Conservation (phyloP, 73 alveolate species). For the Paramecium pentaurelia region DNA sequence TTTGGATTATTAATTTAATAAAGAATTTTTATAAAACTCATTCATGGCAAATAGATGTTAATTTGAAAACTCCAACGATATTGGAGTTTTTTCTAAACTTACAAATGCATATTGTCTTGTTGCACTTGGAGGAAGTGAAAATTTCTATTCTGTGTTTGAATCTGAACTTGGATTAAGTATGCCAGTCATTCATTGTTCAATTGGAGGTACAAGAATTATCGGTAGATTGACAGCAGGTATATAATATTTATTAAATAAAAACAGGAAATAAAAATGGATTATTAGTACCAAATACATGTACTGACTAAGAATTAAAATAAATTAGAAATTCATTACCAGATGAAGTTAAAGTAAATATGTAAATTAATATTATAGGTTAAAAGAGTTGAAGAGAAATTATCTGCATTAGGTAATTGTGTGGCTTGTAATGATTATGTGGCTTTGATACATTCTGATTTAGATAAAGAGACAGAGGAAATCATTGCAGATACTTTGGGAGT, state of each 20-base stretch:
- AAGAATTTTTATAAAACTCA: slow-evolving; percentile 24
- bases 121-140: slow-evolving; percentile 95
- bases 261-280: slow-evolving; percentile 95
- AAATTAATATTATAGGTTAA: slow-evolving; percentile 58
- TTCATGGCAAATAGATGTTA: slow-evolving; percentile 89
- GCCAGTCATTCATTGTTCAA: slow-evolving; percentile 96
- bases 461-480: slow-evolving; percentile 98
- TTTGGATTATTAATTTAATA: not conserved
- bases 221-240: slow-evolving; percentile 86
- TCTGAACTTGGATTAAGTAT: slow-evolving; percentile 94
- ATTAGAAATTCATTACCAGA: slow-evolving; percentile 95
- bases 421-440: slow-evolving; percentile 99
- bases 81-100: slow-evolving; percentile 95
- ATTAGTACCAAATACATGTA: slow-evolving; percentile 96
- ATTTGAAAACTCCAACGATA: slow-evolving; percentile 94
- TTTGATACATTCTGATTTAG: slow-evolving; percentile 97
- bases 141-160: slow-evolving; percentile 88
- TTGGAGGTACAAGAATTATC: slow-evolving; percentile 95
- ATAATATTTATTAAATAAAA: not conserved
- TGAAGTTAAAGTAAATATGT: slow-evolving; percentile 64
- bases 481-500: slow-evolving; percentile 96
- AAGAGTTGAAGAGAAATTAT: slow-evolving; percentile 98
- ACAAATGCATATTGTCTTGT: slow-evolving; percentile 94
- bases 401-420: slow-evolving; percentile 96
- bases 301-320: slow-evolving; percentile 92